Evolutionary conservation across 2,329 filamentous ascomycete species (phyloP), one percentile per base, ranked within the genome.

Genomic region (Nakataea oryzae): DNA sequence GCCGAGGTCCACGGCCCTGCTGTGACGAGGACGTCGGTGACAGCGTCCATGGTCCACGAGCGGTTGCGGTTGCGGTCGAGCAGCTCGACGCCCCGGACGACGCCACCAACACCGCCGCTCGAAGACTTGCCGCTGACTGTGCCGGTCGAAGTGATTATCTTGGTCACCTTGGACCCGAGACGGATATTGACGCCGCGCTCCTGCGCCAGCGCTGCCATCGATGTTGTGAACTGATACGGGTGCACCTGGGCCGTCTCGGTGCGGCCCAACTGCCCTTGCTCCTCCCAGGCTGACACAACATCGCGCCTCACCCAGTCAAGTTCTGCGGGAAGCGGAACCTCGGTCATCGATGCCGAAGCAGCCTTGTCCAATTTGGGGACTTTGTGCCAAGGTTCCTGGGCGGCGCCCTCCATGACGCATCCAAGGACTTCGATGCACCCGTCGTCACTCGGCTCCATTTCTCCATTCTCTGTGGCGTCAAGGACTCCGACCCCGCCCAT

Each of bases 171-270:
- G 1, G 85, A 82, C 12, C 87, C 86, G 56, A 88, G 79, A 32
- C 85, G 78, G 61, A 97, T 80, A 27, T 87, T 82, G 66, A 83
- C 85, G 2, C 90, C 90, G 29, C 81, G 82, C 60, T 90, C 84
- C 62, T 83, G 76, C 0, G 93, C 92, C 14, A 97, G 80, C 55
- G 85, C 78, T 5, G 90, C 90, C 74, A 97, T 96, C 21, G 86
- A 81, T 0, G 85, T 93, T 0, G 95, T 97, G 71, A 99, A 97
- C 57, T 91, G 86, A 65, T 88, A 90, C 0, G 95, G 95, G 70
- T 99, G 93, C 3, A 97, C 93, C 74, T 99, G 95, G 0, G 95
- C 90, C 1, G 95, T 97, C 64, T 91, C 90, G 1, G 81, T 82
- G 0, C 86, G 84, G 3, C 85, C 87, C 2, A 78, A 76, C 1